Conservation (phyloP, 495 filamentous ascomycete species). For the Penicillium tannophilum region DNA sequence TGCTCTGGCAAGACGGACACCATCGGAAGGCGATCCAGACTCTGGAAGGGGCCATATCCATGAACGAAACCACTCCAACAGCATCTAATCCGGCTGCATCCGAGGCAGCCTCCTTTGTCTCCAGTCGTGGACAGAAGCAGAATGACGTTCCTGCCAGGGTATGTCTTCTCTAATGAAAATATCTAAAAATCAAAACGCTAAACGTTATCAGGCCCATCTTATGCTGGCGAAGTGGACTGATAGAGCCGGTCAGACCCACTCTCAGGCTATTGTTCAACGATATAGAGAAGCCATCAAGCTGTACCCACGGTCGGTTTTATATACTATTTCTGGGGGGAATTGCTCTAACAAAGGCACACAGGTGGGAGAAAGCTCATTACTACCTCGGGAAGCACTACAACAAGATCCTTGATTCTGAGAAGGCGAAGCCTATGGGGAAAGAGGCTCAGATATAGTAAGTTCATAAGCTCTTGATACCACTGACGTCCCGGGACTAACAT, state of each 20-base stretch:
- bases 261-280: slow-evolving; percentile 70
- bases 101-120: slow-evolving; percentile 33
- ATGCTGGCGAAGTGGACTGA: slow-evolving; percentile 97
- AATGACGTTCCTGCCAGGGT: slow-evolving; percentile 50
- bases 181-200: slow-evolving; percentile 2
- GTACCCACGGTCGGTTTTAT: slow-evolving; percentile 37
- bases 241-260: slow-evolving; percentile 84
- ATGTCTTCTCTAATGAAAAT: slow-evolving; percentile 10
- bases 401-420: slow-evolving; percentile 90
- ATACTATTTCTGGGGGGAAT: background rate
- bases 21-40: slow-evolving; percentile 94
- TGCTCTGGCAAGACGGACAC: slow-evolving; percentile 94
- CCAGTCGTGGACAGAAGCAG: slow-evolving; percentile 43
- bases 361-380: slow-evolving; percentile 97
- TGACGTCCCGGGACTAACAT: slow-evolving; percentile 2
- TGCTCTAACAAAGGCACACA: slow-evolving; percentile 27
- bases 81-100: slow-evolving; percentile 48
- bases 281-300: slow-evolving; percentile 58
- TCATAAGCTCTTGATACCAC: too few relatives aligned
- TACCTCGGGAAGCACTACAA: slow-evolving; percentile 98
- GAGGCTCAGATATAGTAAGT: slow-evolving; percentile 56
- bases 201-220: slow-evolving; percentile 62
- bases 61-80: slow-evolving; percentile 63
- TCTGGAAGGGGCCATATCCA: slow-evolving; percentile 78
- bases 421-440: slow-evolving; percentile 67